These are phyloP conservation scores for Aspergillus fischeri DNA, from an alignment of 2,329 filamentous ascomycete species.

Conservation along the genomic window DNA sequence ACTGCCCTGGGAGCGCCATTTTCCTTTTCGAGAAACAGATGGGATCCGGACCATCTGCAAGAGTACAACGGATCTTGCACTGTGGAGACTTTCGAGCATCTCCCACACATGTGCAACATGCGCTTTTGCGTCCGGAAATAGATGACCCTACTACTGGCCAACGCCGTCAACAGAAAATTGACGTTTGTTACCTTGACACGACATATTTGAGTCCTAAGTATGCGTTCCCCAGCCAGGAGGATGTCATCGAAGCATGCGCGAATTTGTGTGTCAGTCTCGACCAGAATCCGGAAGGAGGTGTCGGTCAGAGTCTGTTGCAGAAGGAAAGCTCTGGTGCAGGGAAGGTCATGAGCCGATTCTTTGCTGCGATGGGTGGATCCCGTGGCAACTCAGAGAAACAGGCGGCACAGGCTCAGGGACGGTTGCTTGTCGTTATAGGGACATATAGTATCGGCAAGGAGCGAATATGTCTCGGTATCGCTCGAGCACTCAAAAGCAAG, in stretches of 20 bases:
- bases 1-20: constrained; percentile 90
- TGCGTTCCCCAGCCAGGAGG: constrained; percentile 81
- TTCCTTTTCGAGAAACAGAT: constrained; percentile 84
- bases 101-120: constrained; percentile 75
- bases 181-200: constrained; percentile 94
- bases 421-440: constrained; percentile 85
- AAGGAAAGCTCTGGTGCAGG: constrained; percentile 52
- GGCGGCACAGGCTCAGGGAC: constrained; percentile 48
- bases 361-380: constrained; percentile 44
- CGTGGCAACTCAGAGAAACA: constrained; percentile 18
- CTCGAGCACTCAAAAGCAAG: constrained; percentile 76
- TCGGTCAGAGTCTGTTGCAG: constrained; percentile 55
- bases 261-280: constrained; percentile 79
- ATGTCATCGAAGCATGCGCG: constrained; percentile 82
- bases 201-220: constrained; percentile 96
- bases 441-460: constrained; percentile 99
- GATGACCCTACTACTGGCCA: constrained; percentile 68
- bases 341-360: constrained; percentile 60
- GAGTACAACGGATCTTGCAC: constrained; percentile 76
- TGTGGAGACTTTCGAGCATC: constrained; percentile 96
- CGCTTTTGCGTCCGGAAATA: constrained; percentile 71
- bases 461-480: constrained; percentile 88
- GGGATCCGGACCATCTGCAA: constrained; percentile 56
- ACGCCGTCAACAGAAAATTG: constrained; percentile 76
- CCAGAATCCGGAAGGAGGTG: constrained; percentile 62